A percentile compares a stretch with the other conserved stretches of the same genome.
These are phyloP conservation scores for Sordariomycetes sp. DNA, from an alignment of 2,329 filamentous ascomycete species.

Conservation along the genomic window DNA sequence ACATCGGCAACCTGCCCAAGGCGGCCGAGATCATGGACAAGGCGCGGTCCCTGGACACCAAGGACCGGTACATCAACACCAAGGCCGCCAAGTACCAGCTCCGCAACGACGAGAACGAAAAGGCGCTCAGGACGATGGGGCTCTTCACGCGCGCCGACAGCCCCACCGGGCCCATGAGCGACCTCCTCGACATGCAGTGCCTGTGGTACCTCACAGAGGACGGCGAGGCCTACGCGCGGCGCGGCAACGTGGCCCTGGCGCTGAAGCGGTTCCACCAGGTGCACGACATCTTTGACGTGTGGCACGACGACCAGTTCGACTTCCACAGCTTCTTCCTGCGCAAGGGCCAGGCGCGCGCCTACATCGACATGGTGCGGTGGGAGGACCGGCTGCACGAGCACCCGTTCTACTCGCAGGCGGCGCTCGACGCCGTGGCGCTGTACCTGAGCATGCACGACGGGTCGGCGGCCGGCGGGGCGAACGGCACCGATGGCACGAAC, in stretches of 20 bases:
- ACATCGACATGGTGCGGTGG: conserved; percentile 94
- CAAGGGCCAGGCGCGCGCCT: conserved; percentile 90
- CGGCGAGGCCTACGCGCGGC: conserved; percentile 76
- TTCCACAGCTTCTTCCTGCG: conserved; percentile 97
- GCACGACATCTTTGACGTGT: conserved; percentile 88
- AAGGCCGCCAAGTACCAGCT: conserved; percentile 97
- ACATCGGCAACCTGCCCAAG: conserved; percentile 67
- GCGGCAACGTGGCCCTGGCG: conserved; percentile 72
- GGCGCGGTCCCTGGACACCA: conserved; percentile 74
- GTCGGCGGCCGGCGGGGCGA: conserved; percentile 37
- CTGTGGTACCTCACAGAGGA: conserved; percentile 96
- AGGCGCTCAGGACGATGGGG: conserved; percentile 77
- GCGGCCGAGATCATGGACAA: conserved; percentile 83
- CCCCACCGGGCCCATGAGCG: conserved; percentile 74
- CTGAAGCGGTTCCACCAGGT: conserved; percentile 87
- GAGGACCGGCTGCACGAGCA: conserved; percentile 86
- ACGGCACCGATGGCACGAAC: conserved; percentile 40
- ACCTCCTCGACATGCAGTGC: conserved; percentile 96
- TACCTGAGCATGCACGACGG: conserved; percentile 74
- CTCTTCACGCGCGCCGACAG: conserved; percentile 91
- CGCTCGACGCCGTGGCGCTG: conserved; percentile 68
- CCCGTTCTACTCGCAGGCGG: conserved; percentile 81
- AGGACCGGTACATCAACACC: conserved; percentile 95
- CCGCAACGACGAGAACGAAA: conserved; percentile 81
- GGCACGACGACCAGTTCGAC: conserved; percentile 98